Evolutionary conservation across 2,329 filamentous ascomycete genomes (phyloP).

Genomic region (Biscogniauxia sp.): DNA sequence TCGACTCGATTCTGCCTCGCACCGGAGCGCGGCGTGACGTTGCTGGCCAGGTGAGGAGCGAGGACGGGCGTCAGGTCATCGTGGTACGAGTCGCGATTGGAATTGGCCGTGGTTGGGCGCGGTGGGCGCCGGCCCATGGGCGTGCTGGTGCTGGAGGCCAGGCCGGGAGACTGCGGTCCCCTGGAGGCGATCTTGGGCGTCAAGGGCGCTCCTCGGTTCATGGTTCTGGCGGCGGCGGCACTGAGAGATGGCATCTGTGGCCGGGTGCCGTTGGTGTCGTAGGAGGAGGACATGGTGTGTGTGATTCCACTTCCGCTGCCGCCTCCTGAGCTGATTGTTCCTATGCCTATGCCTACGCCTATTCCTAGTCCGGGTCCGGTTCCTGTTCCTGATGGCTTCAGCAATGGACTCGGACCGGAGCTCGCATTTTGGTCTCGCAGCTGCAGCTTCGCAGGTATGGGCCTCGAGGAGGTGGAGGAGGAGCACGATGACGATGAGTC

Average conservation of each 20-base stretch:
- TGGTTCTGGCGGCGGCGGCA: constrained; percentile 56
- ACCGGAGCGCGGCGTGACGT: constrained; percentile 77
- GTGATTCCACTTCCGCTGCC: too few relatives aligned
- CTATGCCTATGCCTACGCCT: not conserved
- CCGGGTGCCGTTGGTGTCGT: constrained; percentile 49
- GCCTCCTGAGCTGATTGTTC: constrained; percentile 7
- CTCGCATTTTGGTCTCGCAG: constrained; percentile 40
- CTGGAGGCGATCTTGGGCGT: constrained; percentile 56
- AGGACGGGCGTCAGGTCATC: constrained; percentile 57
- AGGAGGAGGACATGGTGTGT: constrained; percentile 32
- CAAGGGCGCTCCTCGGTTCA: constrained; percentile 47
- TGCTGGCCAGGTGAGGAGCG: constrained; percentile 58
- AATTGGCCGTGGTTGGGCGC: constrained; percentile 24
- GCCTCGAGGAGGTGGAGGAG: constrained; percentile 5
- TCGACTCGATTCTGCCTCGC: constrained; percentile 69
- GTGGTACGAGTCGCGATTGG: constrained; percentile 33
- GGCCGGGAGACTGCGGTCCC: constrained; percentile 26
- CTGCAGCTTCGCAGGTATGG: constrained; percentile 16
- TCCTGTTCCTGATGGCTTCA: constrained; percentile 17
- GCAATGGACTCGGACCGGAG: constrained; percentile 27
- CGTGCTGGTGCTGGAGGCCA: constrained; percentile 43
- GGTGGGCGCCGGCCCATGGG: constrained; percentile 36
- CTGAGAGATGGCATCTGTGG: constrained; percentile 69
- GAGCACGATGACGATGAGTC: constrained; percentile 10
- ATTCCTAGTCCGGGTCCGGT: not conserved